A percentile compares a stretch with the other conserved stretches of the same genome.
These are phyloP conservation scores for Macadamia integrifolia DNA, from an alignment of 164 flowering plant genomes.

Conservation along the genomic window DNA sequence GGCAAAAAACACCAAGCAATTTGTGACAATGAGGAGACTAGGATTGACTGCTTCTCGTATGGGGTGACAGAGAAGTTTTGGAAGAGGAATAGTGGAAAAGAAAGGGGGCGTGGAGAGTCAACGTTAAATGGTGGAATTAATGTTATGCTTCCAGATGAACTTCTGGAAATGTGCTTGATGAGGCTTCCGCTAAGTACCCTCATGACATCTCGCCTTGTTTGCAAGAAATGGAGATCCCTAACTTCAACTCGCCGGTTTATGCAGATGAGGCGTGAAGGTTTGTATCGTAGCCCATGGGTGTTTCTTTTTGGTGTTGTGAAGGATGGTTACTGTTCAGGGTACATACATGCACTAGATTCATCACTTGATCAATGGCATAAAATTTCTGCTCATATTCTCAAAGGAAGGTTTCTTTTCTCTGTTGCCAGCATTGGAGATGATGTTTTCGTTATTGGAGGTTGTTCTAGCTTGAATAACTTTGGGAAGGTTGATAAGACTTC, in stretches of 20 bases:
- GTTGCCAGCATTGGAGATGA: conserved; percentile 63
- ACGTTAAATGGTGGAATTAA: conserved; percentile 29
- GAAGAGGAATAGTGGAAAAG: conserved; percentile 54
- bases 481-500: conserved; percentile 80
- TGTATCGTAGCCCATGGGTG: conserved; percentile 71
- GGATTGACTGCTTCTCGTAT: conserved; percentile 75
- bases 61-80: conserved; percentile 66
- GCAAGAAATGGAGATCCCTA: conserved; percentile 82
- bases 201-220: conserved; percentile 88
- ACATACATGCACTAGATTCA: conserved; percentile 76
- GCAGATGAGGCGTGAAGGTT: conserved; percentile 63
- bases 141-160: conserved; percentile 76
- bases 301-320: conserved; percentile 84
- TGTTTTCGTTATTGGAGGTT: conserved; percentile 80
- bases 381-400: conserved; percentile 57
- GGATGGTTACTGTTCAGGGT: conserved; percentile 75
- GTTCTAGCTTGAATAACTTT: conserved; percentile 78
- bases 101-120: conserved; percentile 31
- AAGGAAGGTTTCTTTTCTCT: conserved; percentile 82
- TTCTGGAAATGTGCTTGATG: conserved; percentile 85
- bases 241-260: conserved; percentile 60
- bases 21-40: conserved; percentile 56
- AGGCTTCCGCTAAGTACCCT: conserved; percentile 79
- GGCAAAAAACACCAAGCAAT: conserved; percentile 39
- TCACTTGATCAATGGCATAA: conserved; percentile 68